Conservation (phyloP, 306 rosid species). For the Abrus precatorius region DNA sequence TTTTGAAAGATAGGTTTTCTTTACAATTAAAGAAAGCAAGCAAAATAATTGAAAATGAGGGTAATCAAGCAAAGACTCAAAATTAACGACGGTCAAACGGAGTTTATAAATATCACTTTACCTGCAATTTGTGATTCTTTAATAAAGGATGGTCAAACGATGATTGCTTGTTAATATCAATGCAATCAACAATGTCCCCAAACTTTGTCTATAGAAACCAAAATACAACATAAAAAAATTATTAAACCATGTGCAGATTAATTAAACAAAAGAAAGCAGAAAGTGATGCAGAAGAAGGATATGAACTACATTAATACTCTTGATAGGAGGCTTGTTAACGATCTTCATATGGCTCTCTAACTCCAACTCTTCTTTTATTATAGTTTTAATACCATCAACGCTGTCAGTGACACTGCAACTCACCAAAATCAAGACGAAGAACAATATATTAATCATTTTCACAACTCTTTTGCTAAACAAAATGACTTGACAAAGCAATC, state of each 20-base stretch:
- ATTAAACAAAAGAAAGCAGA: background rate
- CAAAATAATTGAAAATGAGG: background rate
- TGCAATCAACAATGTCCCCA: constrained; percentile 16
- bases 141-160: constrained; percentile 36
- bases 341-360: constrained; percentile 25
- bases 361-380: constrained; percentile 14
- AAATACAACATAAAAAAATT: background rate
- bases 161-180: constrained; percentile 35
- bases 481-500: no score
- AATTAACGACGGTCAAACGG: no score
- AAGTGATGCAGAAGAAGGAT: background rate
- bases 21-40: background rate
- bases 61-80: background rate
- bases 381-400: background rate
- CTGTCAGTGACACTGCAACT: no score
- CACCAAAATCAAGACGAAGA: constrained; percentile 5
- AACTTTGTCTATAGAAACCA: constrained; percentile 16
- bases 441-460: background rate
- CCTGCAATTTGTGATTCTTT: constrained; percentile 30
- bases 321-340: constrained; percentile 21
- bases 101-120: background rate
- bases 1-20: constrained; percentile 23
- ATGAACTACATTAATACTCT: constrained; percentile 38
- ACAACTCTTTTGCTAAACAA: background rate
- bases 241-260: background rate